Conservation (phyloP, 2,329 filamentous ascomycete genomes). For the Penicillium sp. region DNA sequence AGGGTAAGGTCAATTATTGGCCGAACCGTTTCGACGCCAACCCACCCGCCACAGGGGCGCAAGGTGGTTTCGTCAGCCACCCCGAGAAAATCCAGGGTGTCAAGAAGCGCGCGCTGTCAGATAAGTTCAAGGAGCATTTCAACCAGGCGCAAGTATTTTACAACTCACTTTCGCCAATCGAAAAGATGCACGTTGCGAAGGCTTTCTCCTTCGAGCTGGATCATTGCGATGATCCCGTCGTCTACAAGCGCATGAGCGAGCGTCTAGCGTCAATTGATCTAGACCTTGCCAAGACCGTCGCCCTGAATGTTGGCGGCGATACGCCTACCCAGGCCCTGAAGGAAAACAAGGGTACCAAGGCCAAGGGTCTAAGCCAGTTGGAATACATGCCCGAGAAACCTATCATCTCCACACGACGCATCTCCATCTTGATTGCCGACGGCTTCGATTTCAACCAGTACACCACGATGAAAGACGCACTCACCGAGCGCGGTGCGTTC, state of each 20-base stretch:
- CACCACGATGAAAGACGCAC: conserved; percentile 61
- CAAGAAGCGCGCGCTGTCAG: conserved; percentile 57
- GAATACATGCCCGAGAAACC: conserved; percentile 64
- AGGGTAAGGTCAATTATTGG: conserved; percentile 75
- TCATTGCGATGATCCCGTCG: conserved; percentile 70
- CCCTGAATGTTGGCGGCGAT: conserved; percentile 68
- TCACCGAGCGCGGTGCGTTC: conserved; percentile 63
- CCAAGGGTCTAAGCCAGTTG: conserved; percentile 62
- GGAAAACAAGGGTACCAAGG: conserved; percentile 66
- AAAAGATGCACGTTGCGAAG: conserved; percentile 38
- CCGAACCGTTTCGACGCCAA: conserved; percentile 67
- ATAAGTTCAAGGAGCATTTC: conserved; percentile 47
- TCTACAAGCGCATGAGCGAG: conserved; percentile 69
- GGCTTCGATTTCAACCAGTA: conserved; percentile 70
- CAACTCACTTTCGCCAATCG: conserved; percentile 36
- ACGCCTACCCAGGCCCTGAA: conserved; percentile 54
- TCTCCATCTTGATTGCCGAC: conserved; percentile 75
- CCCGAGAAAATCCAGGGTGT: conserved; percentile 65
- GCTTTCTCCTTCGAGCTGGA: conserved; percentile 42
- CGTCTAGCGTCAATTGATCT: conserved; percentile 71
- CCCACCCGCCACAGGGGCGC: conserved; percentile 60
- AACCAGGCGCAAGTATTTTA: conserved; percentile 42
- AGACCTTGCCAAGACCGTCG: conserved; percentile 65
- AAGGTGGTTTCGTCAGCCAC: conserved; percentile 70
- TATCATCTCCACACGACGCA: conserved; percentile 67